phyloP scores from a whole-genome alignment of 2,329 filamentous ascomycete genomes.

The Exophiala dermatitidis region DNA sequence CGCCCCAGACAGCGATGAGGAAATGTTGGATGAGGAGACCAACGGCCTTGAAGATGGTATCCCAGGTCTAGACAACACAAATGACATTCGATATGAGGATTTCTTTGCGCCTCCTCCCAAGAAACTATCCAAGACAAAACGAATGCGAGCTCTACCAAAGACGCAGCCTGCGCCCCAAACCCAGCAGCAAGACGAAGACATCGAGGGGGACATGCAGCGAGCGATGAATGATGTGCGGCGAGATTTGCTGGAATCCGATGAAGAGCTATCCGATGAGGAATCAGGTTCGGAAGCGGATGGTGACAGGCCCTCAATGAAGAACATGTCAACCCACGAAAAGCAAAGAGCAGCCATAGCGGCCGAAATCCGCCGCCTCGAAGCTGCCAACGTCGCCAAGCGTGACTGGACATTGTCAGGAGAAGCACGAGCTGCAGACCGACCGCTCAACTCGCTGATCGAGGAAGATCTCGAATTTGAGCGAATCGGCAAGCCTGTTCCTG shows the following conservation, averaged over 20 bases:
- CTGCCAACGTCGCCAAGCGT: constrained; percentile 78
- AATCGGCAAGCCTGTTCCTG: constrained; percentile 85
- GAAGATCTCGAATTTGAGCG: constrained; percentile 95
- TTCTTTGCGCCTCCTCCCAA: constrained; percentile 83
- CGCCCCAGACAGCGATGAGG: constrained; percentile 61
- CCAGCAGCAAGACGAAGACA: constrained; percentile 36
- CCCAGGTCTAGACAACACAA: constrained; percentile 62
- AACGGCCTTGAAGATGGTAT: constrained; percentile 51
- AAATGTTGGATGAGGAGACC: constrained; percentile 43
- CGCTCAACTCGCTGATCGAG: constrained; percentile 85
- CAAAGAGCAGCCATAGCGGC: constrained; percentile 77
- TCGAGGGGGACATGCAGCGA: constrained; percentile 64
- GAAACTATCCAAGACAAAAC: constrained; percentile 57
- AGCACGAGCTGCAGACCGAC: constrained; percentile 71
- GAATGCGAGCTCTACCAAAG: constrained; percentile 48
- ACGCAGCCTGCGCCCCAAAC: constrained; percentile 44
- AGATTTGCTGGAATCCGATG: constrained; percentile 78
- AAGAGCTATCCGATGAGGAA: constrained; percentile 58
- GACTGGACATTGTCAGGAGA: constrained; percentile 89
- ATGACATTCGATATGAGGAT: constrained; percentile 82
- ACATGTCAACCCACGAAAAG: constrained; percentile 70
- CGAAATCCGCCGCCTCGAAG: constrained; percentile 86
- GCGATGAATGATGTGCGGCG: constrained; percentile 81
- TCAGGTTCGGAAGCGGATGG: constrained; percentile 21
- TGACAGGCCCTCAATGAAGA: constrained; percentile 15